Evolutionary conservation across 306 rosid genomes (phyloP).

Genomic region (Canavalia ensiformis): DNA sequence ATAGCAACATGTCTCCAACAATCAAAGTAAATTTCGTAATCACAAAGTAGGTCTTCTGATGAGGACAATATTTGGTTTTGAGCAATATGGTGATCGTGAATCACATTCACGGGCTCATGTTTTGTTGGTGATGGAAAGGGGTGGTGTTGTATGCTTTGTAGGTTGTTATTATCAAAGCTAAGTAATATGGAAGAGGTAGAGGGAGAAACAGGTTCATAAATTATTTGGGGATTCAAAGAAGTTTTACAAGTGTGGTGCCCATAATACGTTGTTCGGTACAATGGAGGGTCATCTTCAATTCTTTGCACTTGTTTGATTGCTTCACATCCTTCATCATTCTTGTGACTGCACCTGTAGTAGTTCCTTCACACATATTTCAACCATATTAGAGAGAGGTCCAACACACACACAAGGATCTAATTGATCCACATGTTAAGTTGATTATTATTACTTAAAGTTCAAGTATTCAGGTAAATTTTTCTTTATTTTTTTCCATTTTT

Average conservation of each 20-base stretch:
- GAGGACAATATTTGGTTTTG: no score
- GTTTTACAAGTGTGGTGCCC: slow-evolving; percentile 60
- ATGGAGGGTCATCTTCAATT: slow-evolving; percentile 57
- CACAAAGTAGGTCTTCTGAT: no score
- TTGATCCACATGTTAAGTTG: no score
- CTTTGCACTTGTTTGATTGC: slow-evolving; percentile 74
- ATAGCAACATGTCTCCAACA: no score
- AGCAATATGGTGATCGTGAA: not conserved
- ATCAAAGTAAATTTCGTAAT: no score
- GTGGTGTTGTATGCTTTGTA: not conserved
- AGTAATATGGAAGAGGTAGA: slow-evolving; percentile 32
- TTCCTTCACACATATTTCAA: slow-evolving; percentile 47
- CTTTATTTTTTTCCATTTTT: no score
- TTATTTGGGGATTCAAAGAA: slow-evolving; percentile 43
- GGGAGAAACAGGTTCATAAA: slow-evolving; percentile 25
- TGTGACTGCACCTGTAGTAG: slow-evolving; percentile 72
- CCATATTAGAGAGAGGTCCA: not conserved
- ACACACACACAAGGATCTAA: no score
- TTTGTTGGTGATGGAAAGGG: slow-evolving; percentile 15
- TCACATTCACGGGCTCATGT: slow-evolving; percentile 13
- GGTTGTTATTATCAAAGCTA: slow-evolving; percentile 9
- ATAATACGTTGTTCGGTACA: slow-evolving; percentile 54
- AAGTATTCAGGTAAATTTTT: no score
- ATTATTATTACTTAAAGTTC: no score
- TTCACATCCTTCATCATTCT: slow-evolving; percentile 62